Evolutionary conservation across 2,329 filamentous ascomycete genomes (phyloP).

Genomic region (Tolypocladium tundrense): DNA sequence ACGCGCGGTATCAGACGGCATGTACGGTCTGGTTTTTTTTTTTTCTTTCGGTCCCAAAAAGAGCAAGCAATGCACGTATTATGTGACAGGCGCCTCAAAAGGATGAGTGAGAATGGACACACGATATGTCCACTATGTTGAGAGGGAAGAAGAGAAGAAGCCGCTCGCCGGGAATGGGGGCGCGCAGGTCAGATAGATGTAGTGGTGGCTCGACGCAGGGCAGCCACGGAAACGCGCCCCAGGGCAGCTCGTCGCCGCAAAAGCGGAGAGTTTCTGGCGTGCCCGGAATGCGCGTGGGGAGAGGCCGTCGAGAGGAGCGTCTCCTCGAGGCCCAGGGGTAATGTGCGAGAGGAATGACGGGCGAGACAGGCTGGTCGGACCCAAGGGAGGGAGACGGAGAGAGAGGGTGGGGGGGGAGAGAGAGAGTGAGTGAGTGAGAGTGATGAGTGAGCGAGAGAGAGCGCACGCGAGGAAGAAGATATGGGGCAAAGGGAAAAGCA

Average conservation of each 20-base stretch:
- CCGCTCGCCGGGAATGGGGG: background rate
- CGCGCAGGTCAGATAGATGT: slow-evolving; percentile 2
- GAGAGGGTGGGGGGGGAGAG: background rate
- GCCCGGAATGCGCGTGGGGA: slow-evolving; percentile 7
- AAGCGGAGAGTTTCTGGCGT: background rate
- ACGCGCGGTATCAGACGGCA: slow-evolving; percentile 9
- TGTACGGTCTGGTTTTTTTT: slow-evolving; percentile 6
- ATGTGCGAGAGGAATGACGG: slow-evolving; percentile 21
- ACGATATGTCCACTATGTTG: background rate
- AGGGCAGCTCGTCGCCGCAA: background rate
- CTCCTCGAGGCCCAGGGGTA: slow-evolving; percentile 18
- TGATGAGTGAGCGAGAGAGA: background rate
- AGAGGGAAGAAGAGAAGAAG: background rate
- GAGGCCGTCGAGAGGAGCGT: slow-evolving; percentile 6
- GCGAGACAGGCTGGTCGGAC: slow-evolving; percentile 19
- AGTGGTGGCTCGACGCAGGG: background rate
- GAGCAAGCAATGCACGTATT: background rate
- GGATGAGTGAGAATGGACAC: background rate
- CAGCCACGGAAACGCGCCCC: background rate
- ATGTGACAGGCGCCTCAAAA: background rate
- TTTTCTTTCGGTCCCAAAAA: background rate
- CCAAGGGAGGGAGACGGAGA: slow-evolving; percentile 5
- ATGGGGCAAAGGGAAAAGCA: background rate
- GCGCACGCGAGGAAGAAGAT: background rate
- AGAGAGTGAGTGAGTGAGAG: background rate